Conservation (phyloP, 805 yeast species). For the Starmerella sirachaensis region DNA sequence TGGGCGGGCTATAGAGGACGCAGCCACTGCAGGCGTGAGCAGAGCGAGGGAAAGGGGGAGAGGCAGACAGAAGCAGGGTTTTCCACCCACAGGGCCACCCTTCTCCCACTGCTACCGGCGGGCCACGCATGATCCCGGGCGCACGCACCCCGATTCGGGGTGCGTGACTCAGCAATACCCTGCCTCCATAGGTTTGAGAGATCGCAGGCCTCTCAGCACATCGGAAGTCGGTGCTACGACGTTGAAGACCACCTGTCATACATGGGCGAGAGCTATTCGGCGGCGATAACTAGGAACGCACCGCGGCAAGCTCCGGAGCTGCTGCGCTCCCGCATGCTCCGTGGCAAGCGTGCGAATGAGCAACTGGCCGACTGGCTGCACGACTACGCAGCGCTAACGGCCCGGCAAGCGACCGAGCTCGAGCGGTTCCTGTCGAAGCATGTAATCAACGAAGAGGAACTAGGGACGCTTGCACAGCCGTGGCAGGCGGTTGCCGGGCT, state of each 20-base stretch:
- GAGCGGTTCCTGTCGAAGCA: conserved; percentile 23
- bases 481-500: conserved; percentile 23
- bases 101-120: too few species aligned
- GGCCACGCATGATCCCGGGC: too few species aligned
- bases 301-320: conserved; percentile 52
- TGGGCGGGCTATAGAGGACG: too few species aligned
- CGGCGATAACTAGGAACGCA: conserved; percentile 21
- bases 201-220: too few species aligned
- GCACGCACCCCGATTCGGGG: too few species aligned
- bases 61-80: too few species aligned
- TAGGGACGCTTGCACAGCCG: conserved; percentile 26
- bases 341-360: conserved; percentile 44
- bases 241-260: background rate
- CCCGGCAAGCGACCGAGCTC: conserved; percentile 38
- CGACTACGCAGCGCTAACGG: conserved; percentile 39
- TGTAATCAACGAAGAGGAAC: conserved; percentile 16
- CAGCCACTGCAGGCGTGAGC: too few species aligned
- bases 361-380: conserved; percentile 52
- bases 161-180: conserved; percentile 4
- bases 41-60: too few species aligned
- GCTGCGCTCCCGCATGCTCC: conserved; percentile 44
- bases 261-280: conserved; percentile 21
- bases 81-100: too few species aligned
- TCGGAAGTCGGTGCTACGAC: too few species aligned
- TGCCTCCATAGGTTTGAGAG: conserved; percentile 6